Evolutionary conservation across 345 rosid species (phyloP).

Genomic region (Euphorbia peplus): DNA sequence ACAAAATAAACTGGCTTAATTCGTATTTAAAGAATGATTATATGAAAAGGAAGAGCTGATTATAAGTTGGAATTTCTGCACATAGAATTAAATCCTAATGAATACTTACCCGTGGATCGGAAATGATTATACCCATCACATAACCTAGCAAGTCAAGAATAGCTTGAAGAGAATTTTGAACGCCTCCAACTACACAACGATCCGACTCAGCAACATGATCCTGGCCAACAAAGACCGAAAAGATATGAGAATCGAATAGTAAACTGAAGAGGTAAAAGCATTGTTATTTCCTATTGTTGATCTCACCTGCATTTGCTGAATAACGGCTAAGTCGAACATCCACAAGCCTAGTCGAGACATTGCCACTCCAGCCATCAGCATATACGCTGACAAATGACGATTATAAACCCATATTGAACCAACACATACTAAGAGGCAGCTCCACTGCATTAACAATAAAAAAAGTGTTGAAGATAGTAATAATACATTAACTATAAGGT

Average conservation of each 20-base stretch:
- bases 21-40: neutral
- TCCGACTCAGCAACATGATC: slow-evolving; percentile 71
- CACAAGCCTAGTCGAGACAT: slow-evolving; percentile 79
- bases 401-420: slow-evolving; percentile 58
- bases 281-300: neutral
- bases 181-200: slow-evolving; percentile 86
- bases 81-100: neutral
- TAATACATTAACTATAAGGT: neutral
- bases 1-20: neutral
- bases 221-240: slow-evolving; percentile 24
- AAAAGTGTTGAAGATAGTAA: neutral
- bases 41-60: neutral
- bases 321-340: slow-evolving; percentile 77
- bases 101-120: slow-evolving; percentile 60
- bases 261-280: neutral
- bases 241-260: neutral
- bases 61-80: too few species aligned
- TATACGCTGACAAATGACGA: slow-evolving; percentile 42
- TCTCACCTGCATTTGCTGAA: slow-evolving; percentile 88
- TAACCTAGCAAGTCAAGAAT: slow-evolving; percentile 57
- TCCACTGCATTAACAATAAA: slow-evolving; percentile 49
- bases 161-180: slow-evolving; percentile 80
- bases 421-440: slow-evolving; percentile 54
- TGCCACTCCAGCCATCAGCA: slow-evolving; percentile 87
- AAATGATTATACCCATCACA: slow-evolving; percentile 68